Percentiles rank a stretch among this genome's conserved stretches.
phyloP scores from a whole-genome alignment of 169 alveolate genomes.

The Eimeria falciformis region DNA sequence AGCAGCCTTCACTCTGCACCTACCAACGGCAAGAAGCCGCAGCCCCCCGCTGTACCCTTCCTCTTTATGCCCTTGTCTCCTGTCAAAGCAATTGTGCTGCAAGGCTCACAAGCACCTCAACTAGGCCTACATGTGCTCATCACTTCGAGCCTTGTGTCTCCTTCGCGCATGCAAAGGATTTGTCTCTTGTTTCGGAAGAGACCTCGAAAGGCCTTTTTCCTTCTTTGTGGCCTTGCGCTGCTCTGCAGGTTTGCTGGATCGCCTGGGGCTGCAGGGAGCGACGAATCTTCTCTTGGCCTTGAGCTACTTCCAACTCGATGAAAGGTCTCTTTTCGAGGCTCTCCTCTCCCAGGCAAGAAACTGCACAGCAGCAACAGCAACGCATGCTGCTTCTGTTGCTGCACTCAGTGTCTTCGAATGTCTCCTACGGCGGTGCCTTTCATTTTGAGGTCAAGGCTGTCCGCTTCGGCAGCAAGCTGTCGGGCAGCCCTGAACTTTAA shows the following conservation, averaged over 20 bases:
- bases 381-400: neutral
- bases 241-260: constrained; percentile 45
- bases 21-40: constrained; percentile 9
- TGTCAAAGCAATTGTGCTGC: too few relatives aligned
- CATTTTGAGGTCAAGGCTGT: too few relatives aligned
- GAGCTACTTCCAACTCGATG: constrained; percentile 40
- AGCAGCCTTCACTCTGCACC: neutral
- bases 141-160: too few relatives aligned
- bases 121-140: too few relatives aligned
- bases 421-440: too few relatives aligned
- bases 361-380: neutral
- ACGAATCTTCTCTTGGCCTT: constrained; percentile 40
- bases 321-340: constrained; percentile 39
- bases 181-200: too few relatives aligned
- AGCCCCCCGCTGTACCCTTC: neutral
- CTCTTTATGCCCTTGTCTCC: neutral
- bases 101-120: too few relatives aligned
- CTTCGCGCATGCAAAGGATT: too few relatives aligned
- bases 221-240: neutral
- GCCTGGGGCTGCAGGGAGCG: constrained; percentile 44
- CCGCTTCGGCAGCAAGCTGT: too few relatives aligned
- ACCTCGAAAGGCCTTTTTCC: too few relatives aligned
- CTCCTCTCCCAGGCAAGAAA: constrained; percentile 60
- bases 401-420: neutral
- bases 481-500: too few relatives aligned